Evolutionary conservation across 768 basidiomycete species (phyloP).

Genomic region (Serendipita vermifera): DNA sequence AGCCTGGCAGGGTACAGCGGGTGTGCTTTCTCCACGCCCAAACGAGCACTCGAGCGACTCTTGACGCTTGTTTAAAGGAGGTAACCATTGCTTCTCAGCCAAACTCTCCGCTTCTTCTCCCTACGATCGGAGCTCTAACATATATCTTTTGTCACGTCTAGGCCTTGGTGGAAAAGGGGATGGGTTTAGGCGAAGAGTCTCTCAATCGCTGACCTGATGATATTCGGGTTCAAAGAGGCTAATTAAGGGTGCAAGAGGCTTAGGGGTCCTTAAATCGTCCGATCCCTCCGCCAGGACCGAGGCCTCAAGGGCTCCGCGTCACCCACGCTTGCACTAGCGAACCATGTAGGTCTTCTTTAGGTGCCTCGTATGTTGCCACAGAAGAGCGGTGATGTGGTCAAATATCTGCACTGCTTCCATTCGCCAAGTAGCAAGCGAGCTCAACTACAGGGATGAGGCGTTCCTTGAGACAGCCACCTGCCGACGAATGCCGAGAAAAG

Average conservation of each 20-base stretch:
- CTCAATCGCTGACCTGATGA: too few species aligned
- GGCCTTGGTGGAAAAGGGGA: slow-evolving; percentile 18
- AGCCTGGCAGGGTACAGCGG: too few species aligned
- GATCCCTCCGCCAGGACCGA: slow-evolving; percentile 19
- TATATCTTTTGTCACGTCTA: slow-evolving; percentile 25
- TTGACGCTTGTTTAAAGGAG: slow-evolving; percentile 23
- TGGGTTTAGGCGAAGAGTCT: too few species aligned
- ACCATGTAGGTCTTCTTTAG: too few species aligned
- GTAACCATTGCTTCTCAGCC: slow-evolving; percentile 17
- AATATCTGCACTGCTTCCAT: slow-evolving; percentile 23
- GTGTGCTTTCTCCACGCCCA: too few species aligned
- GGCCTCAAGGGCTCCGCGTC: too few species aligned
- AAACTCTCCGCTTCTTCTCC: slow-evolving; percentile 19
- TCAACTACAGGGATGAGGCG: too few species aligned
- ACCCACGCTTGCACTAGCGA: too few species aligned
- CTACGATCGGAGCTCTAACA: slow-evolving; percentile 22
- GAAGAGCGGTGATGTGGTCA: slow-evolving; percentile 18
- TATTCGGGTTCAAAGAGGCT: too few species aligned
- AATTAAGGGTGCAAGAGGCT: slow-evolving; percentile 16
- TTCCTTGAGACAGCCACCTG: too few species aligned
- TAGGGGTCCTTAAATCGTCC: slow-evolving; percentile 19
- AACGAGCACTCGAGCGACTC: too few species aligned
- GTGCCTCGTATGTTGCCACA: slow-evolving; percentile 18
- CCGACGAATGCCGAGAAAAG: too few species aligned
- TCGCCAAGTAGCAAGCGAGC: slow-evolving; percentile 19